A percentile compares a stretch with the other conserved stretches of the same genome.
Evolutionary conservation across 73 alveolate species (phyloP).

Genomic region (Durusdinium trenchii): DNA sequence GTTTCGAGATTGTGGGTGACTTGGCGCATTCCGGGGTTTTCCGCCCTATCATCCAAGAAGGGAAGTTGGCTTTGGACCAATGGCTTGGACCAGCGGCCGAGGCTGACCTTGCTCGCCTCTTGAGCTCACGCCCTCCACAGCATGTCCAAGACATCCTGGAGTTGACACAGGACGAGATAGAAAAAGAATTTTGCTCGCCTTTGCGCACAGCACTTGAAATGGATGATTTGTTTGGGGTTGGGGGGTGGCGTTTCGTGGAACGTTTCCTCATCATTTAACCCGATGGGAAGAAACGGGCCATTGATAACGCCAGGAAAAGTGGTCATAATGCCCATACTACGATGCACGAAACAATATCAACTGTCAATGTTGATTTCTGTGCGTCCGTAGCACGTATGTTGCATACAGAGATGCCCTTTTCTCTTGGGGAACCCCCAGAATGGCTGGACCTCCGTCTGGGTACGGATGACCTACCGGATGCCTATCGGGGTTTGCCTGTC

Average conservation of each 20-base stretch:
- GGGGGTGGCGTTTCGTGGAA: neutral
- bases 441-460: neutral
- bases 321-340: neutral
- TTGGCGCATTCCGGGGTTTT: too few relatives aligned
- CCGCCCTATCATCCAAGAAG: too few relatives aligned
- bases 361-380: neutral
- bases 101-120: too few relatives aligned
- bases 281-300: neutral
- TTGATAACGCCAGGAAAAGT: slow-evolving; percentile 2
- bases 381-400: neutral
- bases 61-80: too few relatives aligned
- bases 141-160: neutral
- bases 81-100: too few relatives aligned
- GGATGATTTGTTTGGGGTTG: neutral
- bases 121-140: neutral
- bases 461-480: neutral
- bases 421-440: neutral
- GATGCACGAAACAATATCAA: neutral
- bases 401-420: neutral
- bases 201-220: neutral
- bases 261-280: neutral
- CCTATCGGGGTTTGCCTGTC: too few relatives aligned
- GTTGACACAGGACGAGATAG: neutral
- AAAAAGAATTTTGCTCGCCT: neutral
- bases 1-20: too few relatives aligned